Evolutionary conservation across 106 monocot species (phyloP).

Genomic region (Allium cepa): DNA sequence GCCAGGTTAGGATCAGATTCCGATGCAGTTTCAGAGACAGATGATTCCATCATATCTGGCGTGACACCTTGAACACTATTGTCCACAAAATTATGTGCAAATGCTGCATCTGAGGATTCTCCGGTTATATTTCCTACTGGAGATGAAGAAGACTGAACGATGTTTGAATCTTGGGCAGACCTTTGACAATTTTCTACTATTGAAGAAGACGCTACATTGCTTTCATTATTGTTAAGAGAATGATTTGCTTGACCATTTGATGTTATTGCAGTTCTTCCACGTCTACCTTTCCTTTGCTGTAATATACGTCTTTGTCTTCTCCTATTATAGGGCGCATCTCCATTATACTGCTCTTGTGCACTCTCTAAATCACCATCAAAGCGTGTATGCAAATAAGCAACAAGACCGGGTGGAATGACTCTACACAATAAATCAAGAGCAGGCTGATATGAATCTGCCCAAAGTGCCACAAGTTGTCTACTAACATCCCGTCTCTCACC

Average conservation of each 20-base stretch:
- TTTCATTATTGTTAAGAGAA: slow-evolving; percentile 20
- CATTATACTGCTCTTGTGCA: slow-evolving; percentile 43
- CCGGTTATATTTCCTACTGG: slow-evolving; percentile 20
- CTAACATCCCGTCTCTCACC: slow-evolving; percentile 94
- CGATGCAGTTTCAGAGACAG: slow-evolving; percentile 13
- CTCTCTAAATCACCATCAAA: slow-evolving; percentile 47
- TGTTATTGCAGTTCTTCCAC: slow-evolving; percentile 23
- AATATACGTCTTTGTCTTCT: slow-evolving; percentile 72
- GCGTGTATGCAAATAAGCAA: slow-evolving; percentile 95
- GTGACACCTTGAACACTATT: slow-evolving; percentile 14
- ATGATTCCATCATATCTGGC: slow-evolving; percentile 16
- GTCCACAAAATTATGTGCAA: slow-evolving; percentile 26
- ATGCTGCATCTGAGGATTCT: slow-evolving; percentile 25
- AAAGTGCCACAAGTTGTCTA: slow-evolving; percentile 95
- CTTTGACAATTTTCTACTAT: slow-evolving; percentile 26
- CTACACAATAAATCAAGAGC: slow-evolving; percentile 87
- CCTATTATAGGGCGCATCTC: slow-evolving; percentile 46
- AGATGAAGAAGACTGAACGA: slow-evolving; percentile 23
- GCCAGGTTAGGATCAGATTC: slow-evolving; percentile 33
- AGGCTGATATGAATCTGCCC: slow-evolving; percentile 99
- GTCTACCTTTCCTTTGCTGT: slow-evolving; percentile 58
- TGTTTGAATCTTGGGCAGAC: slow-evolving; percentile 21
- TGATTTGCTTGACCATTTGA: slow-evolving; percentile 19
- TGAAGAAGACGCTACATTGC: slow-evolving; percentile 7
- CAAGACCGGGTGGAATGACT: slow-evolving; percentile 98